Conservation (phyloP, 768 basidiomycete genomes). For the Pulveroboletus sp. region DNA sequence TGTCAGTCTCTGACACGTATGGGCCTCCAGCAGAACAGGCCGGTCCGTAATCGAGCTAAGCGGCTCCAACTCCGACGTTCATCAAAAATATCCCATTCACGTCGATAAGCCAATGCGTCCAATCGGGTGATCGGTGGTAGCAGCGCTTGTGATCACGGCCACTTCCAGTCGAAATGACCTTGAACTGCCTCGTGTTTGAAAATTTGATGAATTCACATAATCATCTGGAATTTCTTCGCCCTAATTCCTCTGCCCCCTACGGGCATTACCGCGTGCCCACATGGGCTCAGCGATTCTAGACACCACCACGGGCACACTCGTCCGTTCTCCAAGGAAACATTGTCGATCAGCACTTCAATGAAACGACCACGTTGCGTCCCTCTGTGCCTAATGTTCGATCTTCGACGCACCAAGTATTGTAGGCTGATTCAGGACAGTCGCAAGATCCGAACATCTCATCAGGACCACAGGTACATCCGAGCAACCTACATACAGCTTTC, state of each 20-base stretch:
- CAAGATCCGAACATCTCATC: neutral
- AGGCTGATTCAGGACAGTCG: neutral
- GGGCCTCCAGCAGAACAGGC: neutral
- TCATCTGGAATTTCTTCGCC: conserved; percentile 1
- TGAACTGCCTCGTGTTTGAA: conserved; percentile 21
- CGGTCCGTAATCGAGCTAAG: neutral
- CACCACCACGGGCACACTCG: neutral
- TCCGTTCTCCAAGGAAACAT: neutral
- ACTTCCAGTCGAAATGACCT: conserved; percentile 14
- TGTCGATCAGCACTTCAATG: neutral
- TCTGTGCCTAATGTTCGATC: too few species aligned
- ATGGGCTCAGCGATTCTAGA: neutral
- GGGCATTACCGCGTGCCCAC: neutral
- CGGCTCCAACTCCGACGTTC: conserved; percentile 1
- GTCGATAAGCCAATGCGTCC: neutral
- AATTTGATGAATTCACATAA: neutral
- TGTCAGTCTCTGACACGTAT: neutral
- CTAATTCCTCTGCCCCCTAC: neutral
- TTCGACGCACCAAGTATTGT: too few species aligned
- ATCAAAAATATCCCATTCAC: neutral
- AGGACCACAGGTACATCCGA: neutral
- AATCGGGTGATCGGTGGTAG: neutral
- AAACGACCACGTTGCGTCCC: neutral
- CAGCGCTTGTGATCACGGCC: conserved; percentile 1
- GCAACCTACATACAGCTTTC: neutral